Percentiles rank a stretch among this genome's conserved stretches.
Conservation (phyloP, 768 basidiomycete species). For the Boletus fagicola region DNA sequence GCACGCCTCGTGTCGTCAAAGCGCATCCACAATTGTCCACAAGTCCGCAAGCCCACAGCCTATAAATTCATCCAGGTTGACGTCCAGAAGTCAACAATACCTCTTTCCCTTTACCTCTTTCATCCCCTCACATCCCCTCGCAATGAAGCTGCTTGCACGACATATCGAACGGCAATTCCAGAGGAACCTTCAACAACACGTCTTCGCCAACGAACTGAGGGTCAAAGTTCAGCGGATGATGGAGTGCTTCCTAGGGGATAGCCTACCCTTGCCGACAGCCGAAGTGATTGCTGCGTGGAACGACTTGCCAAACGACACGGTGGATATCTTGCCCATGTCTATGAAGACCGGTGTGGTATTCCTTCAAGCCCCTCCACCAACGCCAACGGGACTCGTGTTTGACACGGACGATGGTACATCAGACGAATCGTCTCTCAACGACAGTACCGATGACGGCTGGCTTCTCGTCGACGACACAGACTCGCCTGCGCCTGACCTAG, state of each 20-base stretch:
- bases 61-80: constrained; percentile 19
- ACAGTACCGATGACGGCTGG: constrained; percentile 1
- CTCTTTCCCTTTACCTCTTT: neutral
- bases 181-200: constrained; percentile 8
- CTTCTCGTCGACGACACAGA: neutral
- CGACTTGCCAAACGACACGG: constrained; percentile 26
- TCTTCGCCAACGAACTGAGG: constrained; percentile 15
- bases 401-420: constrained; percentile 2
- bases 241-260: constrained; percentile 12
- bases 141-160: constrained; percentile 8
- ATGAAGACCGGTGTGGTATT: neutral
- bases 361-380: constrained; percentile 22
- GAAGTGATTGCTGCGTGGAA: constrained; percentile 24
- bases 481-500: neutral
- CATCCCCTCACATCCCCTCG: neutral
- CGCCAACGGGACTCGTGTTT: constrained; percentile 10
- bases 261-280: constrained; percentile 19
- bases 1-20: constrained; percentile 29
- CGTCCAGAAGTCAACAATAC: neutral
- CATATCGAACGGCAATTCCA: constrained; percentile 14
- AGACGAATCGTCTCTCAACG: neutral
- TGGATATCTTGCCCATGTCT: constrained; percentile 9
- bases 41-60: constrained; percentile 8
- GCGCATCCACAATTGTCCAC: constrained; percentile 30
- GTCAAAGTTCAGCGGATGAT: constrained; percentile 17